Evolutionary conservation across 495 filamentous ascomycete genomes (phyloP).

Genomic region (Xylaria sp.): DNA sequence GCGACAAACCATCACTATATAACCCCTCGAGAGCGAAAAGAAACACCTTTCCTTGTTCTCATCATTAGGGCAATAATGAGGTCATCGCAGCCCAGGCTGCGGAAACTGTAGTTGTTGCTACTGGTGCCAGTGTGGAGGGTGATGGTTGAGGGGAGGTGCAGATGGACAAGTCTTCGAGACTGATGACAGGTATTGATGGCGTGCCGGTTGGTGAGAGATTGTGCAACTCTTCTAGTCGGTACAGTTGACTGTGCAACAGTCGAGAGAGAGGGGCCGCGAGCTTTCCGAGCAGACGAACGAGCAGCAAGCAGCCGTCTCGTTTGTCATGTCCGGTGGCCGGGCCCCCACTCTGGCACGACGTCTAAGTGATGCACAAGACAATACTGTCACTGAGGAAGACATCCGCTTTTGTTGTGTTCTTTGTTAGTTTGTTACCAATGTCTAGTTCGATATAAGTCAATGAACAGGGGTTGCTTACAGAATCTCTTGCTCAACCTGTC

Average conservation of each 20-base stretch:
- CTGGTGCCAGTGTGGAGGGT: too few species aligned
- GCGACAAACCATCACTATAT: neutral
- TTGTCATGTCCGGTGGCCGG: neutral
- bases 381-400: neutral
- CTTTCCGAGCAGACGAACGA: conserved; percentile 19
- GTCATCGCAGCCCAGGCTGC: too few species aligned
- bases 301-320: conserved; percentile 9
- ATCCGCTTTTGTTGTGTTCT: neutral
- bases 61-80: neutral
- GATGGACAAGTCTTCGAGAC: neutral
- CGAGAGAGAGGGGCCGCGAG: conserved; percentile 1
- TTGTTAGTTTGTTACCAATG: neutral
- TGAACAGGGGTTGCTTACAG: neutral
- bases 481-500: neutral
- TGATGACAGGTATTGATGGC: neutral
- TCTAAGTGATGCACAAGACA: conserved; percentile 6
- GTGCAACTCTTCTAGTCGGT: conserved; percentile 14
- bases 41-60: neutral
- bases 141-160: too few species aligned
- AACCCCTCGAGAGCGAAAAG: conserved; percentile 3
- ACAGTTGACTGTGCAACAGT: conserved; percentile 6
- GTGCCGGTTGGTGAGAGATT: conserved; percentile 17
- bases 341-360: neutral
- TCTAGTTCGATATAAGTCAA: neutral
- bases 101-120: too few species aligned